Evolutionary conservation across 1,284 basidiomycete genomes (phyloP), one percentile per base, ranked within the genome.

Genomic region (Malassezia obtusa): DNA sequence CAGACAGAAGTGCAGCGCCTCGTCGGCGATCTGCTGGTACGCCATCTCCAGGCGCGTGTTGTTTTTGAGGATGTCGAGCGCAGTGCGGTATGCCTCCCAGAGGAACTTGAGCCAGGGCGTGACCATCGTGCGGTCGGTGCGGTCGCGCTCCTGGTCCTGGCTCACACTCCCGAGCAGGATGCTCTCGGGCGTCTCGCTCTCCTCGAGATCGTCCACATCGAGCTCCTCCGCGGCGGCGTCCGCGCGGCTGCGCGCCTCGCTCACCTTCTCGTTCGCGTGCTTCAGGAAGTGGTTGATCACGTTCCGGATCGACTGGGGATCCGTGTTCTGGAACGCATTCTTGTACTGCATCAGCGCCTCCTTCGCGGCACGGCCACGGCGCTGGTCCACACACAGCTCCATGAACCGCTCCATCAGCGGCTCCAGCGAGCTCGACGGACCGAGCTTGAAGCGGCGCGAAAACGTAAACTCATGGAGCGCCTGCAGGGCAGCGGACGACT

Each of bases 31-130:
- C 83, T 88, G 84, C 87, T 96, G 92, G 78, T 98, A 98, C 62
- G 96, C 88, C 12, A 80, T 78, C 77, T 99, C 94, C 51, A 98
- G 78, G 41, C 92, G 80, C 38, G 90, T 87, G 75, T 96, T 98
- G 76, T 96, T 95, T 75, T 96, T 91, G 65, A 96, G 80, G 9
- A 91, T 92, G 78, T 98, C 94, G 54, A 99, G 80, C 8, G 87
- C 89, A 26, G 90, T 95, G 57, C 94, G 84, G 76, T 96, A 96
- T 61, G 89, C 89, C 80, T 98, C 92, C 90, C 91, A 98, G 26
- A 92, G 80, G 77, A 96, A 96, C 76, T 94, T 92, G 75, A 98
- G 84, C 84, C 90, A 95, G 1, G 94, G 92, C 0, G 89, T 94
- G 62, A 99, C 89, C 49, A 98, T 81, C 22, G 89, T 86, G 53